These are phyloP conservation scores for Trichomonas vaginalis DNA, from an alignment of 208 protist genomes.

Conservation along the genomic window DNA sequence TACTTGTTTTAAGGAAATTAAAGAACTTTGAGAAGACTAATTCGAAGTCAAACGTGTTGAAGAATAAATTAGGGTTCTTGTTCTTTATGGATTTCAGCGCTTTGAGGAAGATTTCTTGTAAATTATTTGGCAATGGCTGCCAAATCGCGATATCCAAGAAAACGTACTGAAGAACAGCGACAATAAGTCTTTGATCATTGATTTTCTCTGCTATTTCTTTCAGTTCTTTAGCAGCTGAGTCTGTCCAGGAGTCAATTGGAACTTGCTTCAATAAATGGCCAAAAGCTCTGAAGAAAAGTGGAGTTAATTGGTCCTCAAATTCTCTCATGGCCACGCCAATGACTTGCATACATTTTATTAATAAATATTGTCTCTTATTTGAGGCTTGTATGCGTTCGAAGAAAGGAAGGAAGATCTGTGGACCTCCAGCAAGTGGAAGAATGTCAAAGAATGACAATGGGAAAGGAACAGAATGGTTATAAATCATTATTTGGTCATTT, in stretches of 20 bases:
- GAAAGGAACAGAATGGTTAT: neutral
- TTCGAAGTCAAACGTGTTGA: neutral
- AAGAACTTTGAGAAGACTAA: neutral
- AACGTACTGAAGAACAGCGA: neutral
- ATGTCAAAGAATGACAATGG: neutral
- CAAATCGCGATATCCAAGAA: neutral
- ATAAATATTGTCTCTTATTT: neutral
- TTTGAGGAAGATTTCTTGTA: neutral
- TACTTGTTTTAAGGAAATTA: neutral
- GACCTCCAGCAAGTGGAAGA: neutral
- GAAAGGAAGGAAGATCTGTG: neutral
- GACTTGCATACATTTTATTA: neutral
- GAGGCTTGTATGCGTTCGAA: neutral
- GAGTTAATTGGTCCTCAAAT: neutral
- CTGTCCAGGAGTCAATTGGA: neutral
- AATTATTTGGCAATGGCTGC: neutral
- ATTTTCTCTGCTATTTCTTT: neutral
- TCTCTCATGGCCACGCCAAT: neutral
- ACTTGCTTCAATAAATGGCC: neutral
- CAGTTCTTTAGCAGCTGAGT: neutral
- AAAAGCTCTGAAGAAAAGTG: neutral
- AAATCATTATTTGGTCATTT: neutral
- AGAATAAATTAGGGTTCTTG: neutral
- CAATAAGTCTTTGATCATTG: neutral
- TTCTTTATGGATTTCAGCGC: neutral